Evolutionary conservation across 768 basidiomycete species (phyloP).

Genomic region (Astraeus odoratus): DNA sequence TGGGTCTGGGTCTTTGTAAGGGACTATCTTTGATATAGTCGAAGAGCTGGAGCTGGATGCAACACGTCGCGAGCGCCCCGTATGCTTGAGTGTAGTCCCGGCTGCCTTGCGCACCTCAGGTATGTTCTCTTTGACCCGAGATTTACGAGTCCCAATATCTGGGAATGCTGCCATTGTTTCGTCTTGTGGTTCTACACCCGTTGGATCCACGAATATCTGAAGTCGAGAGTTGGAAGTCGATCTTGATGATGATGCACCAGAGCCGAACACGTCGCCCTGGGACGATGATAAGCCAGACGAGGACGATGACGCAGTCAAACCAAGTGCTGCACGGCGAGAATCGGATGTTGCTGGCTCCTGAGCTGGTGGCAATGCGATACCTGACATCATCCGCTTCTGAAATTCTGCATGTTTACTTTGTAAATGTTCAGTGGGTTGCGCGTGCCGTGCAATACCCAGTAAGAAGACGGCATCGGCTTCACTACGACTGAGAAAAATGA

Average conservation of each 20-base stretch:
- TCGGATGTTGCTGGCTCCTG: constrained; percentile 26
- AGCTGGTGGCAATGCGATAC: constrained; percentile 31
- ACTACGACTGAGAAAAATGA: constrained; percentile 47
- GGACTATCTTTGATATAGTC: constrained; percentile 48
- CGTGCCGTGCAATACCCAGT: constrained; percentile 83
- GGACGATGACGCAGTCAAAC: constrained; percentile 33
- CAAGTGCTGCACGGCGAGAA: constrained; percentile 38
- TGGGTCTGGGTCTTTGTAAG: constrained; percentile 57
- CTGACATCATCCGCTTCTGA: constrained; percentile 83
- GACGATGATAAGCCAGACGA: constrained; percentile 23
- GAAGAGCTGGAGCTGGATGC: constrained; percentile 29
- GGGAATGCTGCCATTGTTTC: constrained; percentile 48
- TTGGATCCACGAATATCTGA: constrained; percentile 68
- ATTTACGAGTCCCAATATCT: constrained; percentile 72
- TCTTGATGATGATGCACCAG: constrained; percentile 25
- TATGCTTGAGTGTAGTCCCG: constrained; percentile 60
- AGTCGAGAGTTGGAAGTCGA: constrained; percentile 50
- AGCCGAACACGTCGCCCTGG: constrained; percentile 24
- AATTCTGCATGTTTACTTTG: constrained; percentile 77
- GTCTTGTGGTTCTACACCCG: constrained; percentile 41
- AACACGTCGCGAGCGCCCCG: constrained; percentile 49
- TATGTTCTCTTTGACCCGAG: constrained; percentile 73
- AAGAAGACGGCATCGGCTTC: constrained; percentile 87
- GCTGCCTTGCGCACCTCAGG: constrained; percentile 61
- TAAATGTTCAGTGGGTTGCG: constrained; percentile 73